Conservation (phyloP, 2,329 filamentous ascomycete species). For the Byssoonygena ceratinophila region DNA sequence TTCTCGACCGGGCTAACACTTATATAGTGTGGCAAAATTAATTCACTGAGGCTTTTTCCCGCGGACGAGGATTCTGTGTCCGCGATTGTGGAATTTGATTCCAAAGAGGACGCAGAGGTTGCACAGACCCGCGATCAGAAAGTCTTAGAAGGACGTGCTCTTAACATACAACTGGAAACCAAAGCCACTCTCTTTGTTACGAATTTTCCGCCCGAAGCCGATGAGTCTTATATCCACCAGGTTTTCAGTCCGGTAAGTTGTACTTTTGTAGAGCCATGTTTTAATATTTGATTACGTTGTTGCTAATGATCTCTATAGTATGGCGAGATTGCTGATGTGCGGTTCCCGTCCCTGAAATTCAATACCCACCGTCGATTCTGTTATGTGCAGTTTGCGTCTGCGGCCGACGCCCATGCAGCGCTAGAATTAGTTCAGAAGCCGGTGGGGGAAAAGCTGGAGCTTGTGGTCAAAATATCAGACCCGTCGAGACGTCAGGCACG, state of each 20-base stretch:
- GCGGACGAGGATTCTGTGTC: constrained; percentile 51
- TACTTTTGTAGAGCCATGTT: background rate
- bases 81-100: constrained; percentile 76
- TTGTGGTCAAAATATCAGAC: constrained; percentile 75
- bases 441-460: constrained; percentile 56
- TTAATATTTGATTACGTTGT: background rate
- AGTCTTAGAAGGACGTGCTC: constrained; percentile 59
- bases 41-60: constrained; percentile 58
- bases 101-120: constrained; percentile 66
- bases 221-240: constrained; percentile 43
- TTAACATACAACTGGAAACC: constrained; percentile 63
- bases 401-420: constrained; percentile 58
- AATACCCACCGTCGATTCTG: constrained; percentile 87
- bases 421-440: constrained; percentile 60
- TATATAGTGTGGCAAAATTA: constrained; percentile 61
- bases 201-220: constrained; percentile 61
- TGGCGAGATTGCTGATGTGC: constrained; percentile 72
- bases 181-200: constrained; percentile 78
- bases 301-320: constrained; percentile 35
- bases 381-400: constrained; percentile 77
- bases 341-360: constrained; percentile 83
- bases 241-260: constrained; percentile 45
- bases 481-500: constrained; percentile 67
- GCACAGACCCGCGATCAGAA: constrained; percentile 75
- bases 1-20: background rate